Base-by-base conservation (phyloP, 805 yeast species). In the Barnettozyma vustinii region DNA sequence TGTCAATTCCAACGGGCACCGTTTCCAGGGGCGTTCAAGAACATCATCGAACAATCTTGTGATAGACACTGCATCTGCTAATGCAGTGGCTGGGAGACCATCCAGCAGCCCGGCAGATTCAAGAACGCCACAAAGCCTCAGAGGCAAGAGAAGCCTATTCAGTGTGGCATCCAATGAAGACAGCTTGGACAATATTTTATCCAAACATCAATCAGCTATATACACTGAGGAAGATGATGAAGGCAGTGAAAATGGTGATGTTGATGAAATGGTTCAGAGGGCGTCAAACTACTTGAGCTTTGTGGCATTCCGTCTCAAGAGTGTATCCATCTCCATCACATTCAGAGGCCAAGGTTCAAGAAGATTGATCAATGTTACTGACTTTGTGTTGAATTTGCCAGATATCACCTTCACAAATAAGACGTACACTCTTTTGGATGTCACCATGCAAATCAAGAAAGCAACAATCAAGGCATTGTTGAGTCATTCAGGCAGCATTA, bases 231-330 rank as follows among this genome's bases (percentile, higher is more conserved):
- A 33, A 7, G 51, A 44, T 16, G 39, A 36, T 20, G 32, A 18
- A 30, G 47, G 27, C 9, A 49, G 47, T 9, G 52, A 52, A 8
- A 56, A 55, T 18, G 66, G 63, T 9, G 80, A 75, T 37, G 62
- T 79, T 19, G 71, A 79, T 23, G 76, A 79, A 53, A 89, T 92
- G 96, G 67, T 89, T 5, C 67, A 72, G 41, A 70, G 97, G 43
- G 88, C 97, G 0, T 77, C 87, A 25, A 79, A 78, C 49, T 87
- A 79, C 61, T 72, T 86, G 64, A 83, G 87, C 56, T 79, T 91
- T 51, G 78, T 80, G 21, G 68, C 77, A 15, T 72, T 92, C 52
- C 70, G 67, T 30, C 58, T 84, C 37, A 71, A 74, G 33, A 63
- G 74, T n/a, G 71, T 79, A 36, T 61, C 69, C n/a, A 61, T 91